phyloP scores from a whole-genome alignment of 495 filamentous ascomycete genomes.

The Podospora sp. region DNA sequence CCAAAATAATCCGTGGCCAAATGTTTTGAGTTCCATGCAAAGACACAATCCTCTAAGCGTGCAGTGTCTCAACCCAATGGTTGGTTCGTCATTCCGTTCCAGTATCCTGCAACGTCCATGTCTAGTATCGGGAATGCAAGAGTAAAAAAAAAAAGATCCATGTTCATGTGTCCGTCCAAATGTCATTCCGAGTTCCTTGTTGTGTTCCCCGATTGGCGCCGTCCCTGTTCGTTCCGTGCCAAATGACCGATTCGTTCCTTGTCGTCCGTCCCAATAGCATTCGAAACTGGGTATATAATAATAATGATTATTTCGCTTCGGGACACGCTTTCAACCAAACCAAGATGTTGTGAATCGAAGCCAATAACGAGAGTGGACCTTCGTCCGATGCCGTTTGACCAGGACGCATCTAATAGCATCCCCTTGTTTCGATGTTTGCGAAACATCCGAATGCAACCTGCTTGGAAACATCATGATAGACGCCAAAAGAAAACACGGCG shows the following conservation, averaged over 20 bases:
- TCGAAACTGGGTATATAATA: conserved; percentile 20
- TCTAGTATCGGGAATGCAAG: neutral
- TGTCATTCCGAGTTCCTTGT: neutral
- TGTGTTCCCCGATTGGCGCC: neutral
- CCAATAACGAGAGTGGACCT: neutral
- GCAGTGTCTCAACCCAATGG: neutral
- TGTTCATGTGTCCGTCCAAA: neutral
- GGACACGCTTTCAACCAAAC: neutral
- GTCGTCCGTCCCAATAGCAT: neutral
- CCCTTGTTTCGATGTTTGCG: neutral
- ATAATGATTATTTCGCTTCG: conserved; percentile 16
- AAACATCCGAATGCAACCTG: too few relatives aligned
- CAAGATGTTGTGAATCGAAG: neutral
- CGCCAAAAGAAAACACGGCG: neutral
- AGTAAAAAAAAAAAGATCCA: conserved; percentile 8
- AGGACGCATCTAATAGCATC: neutral
- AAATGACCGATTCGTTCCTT: neutral
- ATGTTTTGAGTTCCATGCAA: neutral
- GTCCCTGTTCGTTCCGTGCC: neutral
- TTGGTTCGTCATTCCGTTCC: conserved; percentile 1
- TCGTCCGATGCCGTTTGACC: neutral
- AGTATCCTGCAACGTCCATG: neutral
- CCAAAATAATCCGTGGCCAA: neutral
- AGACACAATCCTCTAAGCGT: neutral
- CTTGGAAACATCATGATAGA: neutral